These are phyloP conservation scores for Kuraishia molischiana DNA, from an alignment of 805 yeast species.

Conservation along the genomic window DNA sequence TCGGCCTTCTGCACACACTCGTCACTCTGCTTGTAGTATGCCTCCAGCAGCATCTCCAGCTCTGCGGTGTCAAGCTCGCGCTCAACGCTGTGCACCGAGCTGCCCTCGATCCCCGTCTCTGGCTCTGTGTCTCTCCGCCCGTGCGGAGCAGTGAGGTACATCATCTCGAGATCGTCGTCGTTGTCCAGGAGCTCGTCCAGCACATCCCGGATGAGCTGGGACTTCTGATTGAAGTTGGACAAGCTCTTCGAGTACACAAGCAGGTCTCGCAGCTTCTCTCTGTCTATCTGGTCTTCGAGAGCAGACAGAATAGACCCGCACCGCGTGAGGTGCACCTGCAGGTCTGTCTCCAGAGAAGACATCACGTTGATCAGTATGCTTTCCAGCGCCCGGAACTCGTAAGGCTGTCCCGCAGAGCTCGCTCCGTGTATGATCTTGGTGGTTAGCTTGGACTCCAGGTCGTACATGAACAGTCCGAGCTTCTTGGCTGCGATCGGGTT, in stretches of 20 bases:
- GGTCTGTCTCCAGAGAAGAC: conserved; percentile 69
- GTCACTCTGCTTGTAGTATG: conserved; percentile 86
- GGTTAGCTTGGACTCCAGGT: conserved; percentile 65
- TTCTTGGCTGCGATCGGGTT: conserved; percentile 53
- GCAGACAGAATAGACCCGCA: conserved; percentile 61
- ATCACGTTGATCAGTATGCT: conserved; percentile 74
- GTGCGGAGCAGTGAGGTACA: conserved; percentile 53
- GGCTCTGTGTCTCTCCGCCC: neutral
- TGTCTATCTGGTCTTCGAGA: conserved; percentile 70
- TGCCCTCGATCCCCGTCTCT: neutral
- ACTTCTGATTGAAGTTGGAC: conserved; percentile 65
- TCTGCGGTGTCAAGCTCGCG: conserved; percentile 39
- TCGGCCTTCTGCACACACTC: conserved; percentile 90
- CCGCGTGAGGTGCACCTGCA: conserved; percentile 42
- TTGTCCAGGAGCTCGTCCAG: conserved; percentile 77
- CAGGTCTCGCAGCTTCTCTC: conserved; percentile 64
- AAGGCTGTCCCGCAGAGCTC: conserved; percentile 35
- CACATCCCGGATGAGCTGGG: conserved; percentile 67
- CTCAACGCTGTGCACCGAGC: neutral
- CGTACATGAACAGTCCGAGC: conserved; percentile 74
- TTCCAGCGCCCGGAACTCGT: conserved; percentile 79
- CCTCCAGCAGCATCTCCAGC: conserved; percentile 77
- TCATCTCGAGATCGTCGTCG: conserved; percentile 74
- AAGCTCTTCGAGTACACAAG: conserved; percentile 65
- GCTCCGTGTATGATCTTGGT: conserved; percentile 18